Evolutionary conservation across 179 eudicot species (phyloP).

Genomic region (Pouteria campechiana): DNA sequence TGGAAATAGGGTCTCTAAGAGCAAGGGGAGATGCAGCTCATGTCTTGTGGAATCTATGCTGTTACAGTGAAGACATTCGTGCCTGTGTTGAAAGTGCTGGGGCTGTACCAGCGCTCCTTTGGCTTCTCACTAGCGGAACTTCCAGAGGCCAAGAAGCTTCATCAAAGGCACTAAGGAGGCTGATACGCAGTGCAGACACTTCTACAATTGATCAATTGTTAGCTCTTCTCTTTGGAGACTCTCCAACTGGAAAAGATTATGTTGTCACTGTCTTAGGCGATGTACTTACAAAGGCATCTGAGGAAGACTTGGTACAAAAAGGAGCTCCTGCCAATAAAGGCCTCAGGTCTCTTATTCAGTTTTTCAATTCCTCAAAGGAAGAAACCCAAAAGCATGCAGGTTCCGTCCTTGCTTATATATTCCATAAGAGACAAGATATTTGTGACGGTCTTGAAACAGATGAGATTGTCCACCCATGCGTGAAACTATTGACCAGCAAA

Average conservation of each 20-base stretch:
- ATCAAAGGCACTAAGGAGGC: slow-evolving; percentile 44
- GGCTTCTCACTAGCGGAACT: slow-evolving; percentile 59
- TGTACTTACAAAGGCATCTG: slow-evolving; percentile 51
- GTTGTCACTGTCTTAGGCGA: slow-evolving; percentile 56
- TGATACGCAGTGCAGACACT: slow-evolving; percentile 40
- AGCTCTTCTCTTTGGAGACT: slow-evolving; percentile 62
- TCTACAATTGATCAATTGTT: slow-evolving; percentile 49
- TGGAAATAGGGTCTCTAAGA: slow-evolving; percentile 54
- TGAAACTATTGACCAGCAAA: slow-evolving; percentile 73
- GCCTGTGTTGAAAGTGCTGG: slow-evolving; percentile 68
- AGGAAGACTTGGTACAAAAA: slow-evolving; percentile 43
- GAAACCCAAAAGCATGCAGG: slow-evolving; percentile 66
- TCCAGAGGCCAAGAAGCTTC: slow-evolving; percentile 53
- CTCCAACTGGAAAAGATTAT: slow-evolving; percentile 47
- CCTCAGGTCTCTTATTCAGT: slow-evolving; percentile 58
- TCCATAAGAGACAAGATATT: slow-evolving; percentile 54
- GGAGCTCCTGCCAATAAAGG: slow-evolving; percentile 57
- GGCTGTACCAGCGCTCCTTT: slow-evolving; percentile 49
- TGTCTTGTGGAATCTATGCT: slow-evolving; percentile 52
- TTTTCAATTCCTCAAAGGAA: slow-evolving; percentile 49
- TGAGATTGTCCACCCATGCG: slow-evolving; percentile 62
- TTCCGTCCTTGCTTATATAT: slow-evolving; percentile 68
- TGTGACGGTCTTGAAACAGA: slow-evolving; percentile 67
- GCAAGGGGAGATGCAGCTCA: slow-evolving; percentile 50
- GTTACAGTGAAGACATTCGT: slow-evolving; percentile 68